Conservation (phyloP, 352 stramenopile genomes). For the Phytophthora fragariae region DNA sequence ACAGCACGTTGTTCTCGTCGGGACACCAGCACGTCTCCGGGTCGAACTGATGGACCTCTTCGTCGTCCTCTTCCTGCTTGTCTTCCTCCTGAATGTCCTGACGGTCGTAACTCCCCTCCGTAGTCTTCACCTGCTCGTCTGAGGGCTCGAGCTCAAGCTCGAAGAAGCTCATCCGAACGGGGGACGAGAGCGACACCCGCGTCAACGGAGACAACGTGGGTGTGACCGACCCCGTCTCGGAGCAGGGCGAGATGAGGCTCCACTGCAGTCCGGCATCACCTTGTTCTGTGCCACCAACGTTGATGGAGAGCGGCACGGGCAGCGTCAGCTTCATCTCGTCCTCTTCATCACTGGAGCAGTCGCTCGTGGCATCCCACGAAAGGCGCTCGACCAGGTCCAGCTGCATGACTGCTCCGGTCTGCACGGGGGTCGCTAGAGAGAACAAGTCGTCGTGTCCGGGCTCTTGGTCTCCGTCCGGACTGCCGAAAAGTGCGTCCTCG, state of each 20-base stretch:
- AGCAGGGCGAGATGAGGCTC: slow-evolving; percentile 68
- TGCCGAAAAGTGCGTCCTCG: slow-evolving; percentile 34
- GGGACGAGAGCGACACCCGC: slow-evolving; percentile 31
- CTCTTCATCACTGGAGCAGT: slow-evolving; percentile 25
- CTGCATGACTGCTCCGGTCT: background rate
- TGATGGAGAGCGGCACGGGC: slow-evolving; percentile 19
- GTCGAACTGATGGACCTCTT: slow-evolving; percentile 21
- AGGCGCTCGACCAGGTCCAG: slow-evolving; percentile 32
- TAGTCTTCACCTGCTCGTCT: slow-evolving; percentile 3
- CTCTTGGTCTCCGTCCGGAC: slow-evolving; percentile 20
- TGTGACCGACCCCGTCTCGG: slow-evolving; percentile 21
- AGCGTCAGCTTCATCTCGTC: slow-evolving; percentile 16
- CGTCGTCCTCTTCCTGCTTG: slow-evolving; percentile 20
- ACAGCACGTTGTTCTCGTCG: slow-evolving; percentile 21
- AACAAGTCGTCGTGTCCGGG: slow-evolving; percentile 25
- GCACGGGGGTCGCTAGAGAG: slow-evolving; percentile 10
- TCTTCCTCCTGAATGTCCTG: slow-evolving; percentile 15
- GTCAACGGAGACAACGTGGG: slow-evolving; percentile 28
- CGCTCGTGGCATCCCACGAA: slow-evolving; percentile 37
- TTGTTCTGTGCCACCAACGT: slow-evolving; percentile 7
- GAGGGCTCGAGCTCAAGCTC: slow-evolving; percentile 31
- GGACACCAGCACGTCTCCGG: slow-evolving; percentile 34
- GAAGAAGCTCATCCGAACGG: slow-evolving; percentile 31
- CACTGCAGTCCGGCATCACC: slow-evolving; percentile 32
- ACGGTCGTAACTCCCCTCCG: background rate